Base-by-base conservation (phyloP, 768 basidiomycete genomes). In the Calvatia gigantea region DNA sequence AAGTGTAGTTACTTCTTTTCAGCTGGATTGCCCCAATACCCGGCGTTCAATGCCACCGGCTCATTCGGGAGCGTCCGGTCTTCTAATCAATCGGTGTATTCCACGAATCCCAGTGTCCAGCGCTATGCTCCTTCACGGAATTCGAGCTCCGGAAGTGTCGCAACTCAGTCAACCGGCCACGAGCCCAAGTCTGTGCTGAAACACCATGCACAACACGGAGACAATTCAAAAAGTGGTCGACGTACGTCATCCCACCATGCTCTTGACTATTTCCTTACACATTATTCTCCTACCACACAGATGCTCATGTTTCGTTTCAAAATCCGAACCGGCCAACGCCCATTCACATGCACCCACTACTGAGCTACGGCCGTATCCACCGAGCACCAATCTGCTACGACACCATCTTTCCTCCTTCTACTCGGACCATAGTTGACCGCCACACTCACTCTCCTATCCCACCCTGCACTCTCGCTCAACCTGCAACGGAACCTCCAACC, bases 381-480 rank as follows among this genome's bases (percentile, higher is more conserved):
- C 76, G 73, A 55, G 81, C 85, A 2, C 84, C 85, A 28, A 83
- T 87, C 53, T 78, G 78, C 28, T 87, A 82, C 66, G 82, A 87
- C 62, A 67, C 83, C 17, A 72, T 69, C 1, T 82, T 74, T 59
- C 74, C 82, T 1, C 85, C 85, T 11, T 82, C 83, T 19, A 73
- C 81, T 14, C 75, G 76, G 32, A 82, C 80, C 17, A 74, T 86
- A 39, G 70, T 85, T 19, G 83, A 86, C 59, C 76, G 77, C 7
- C 75, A 72, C 9, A 82, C 81, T 2, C 79, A 76, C 57, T 69
- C 71, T 2, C 70, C 85, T 2, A 78, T 87, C 33, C 81, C 84
- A 11, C 62, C 74, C 3, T 77, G 77, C 58, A 83, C 80, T 0
- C 78, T 87, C 41, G 67, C 77, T 1, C 81, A 86, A 62, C 82